Percentiles rank a stretch among this genome's conserved stretches.
Evolutionary conservation across 2,329 filamentous ascomycete species (phyloP).

Genomic region (Ophiocordyceps camponoti-saundersi): DNA sequence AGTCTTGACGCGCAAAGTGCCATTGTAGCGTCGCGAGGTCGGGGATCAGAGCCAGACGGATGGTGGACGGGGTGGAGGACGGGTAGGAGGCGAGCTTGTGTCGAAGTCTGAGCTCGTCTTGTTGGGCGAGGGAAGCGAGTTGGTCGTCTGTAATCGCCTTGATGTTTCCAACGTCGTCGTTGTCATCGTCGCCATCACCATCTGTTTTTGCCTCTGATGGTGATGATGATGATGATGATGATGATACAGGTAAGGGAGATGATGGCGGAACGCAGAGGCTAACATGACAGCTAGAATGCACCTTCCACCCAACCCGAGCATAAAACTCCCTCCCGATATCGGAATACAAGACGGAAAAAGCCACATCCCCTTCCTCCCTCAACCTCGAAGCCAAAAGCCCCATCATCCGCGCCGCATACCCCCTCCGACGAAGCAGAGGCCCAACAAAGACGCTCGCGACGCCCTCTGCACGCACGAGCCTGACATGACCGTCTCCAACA

Average conservation of each 20-base stretch:
- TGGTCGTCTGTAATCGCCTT: conserved; percentile 38
- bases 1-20: conserved; percentile 64
- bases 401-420: conserved; percentile 68
- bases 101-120: conserved; percentile 47
- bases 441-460: conserved; percentile 69
- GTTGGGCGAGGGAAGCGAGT: conserved; percentile 41
- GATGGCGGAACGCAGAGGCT: conserved; percentile 26
- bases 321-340: conserved; percentile 80
- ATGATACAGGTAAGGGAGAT: conserved; percentile 10
- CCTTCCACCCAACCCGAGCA: conserved; percentile 57
- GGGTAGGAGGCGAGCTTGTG: conserved; percentile 23
- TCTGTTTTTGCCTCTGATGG: too few species aligned
- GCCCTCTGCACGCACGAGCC: conserved; percentile 50
- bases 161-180: conserved; percentile 3
- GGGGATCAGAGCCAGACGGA: conserved; percentile 16
- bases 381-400: conserved; percentile 37
- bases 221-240: conserved; percentile 3
- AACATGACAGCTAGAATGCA: conserved; percentile 58
- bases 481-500: conserved; percentile 11
- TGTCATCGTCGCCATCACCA: too few species aligned
- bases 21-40: conserved; percentile 23
- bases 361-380: conserved; percentile 14
- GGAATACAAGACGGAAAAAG: conserved; percentile 69
- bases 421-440: conserved; percentile 46
- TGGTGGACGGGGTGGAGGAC: conserved; percentile 7